Base-by-base conservation (phyloP, 2,329 filamentous ascomycete genomes). In the Alternaria atra region DNA sequence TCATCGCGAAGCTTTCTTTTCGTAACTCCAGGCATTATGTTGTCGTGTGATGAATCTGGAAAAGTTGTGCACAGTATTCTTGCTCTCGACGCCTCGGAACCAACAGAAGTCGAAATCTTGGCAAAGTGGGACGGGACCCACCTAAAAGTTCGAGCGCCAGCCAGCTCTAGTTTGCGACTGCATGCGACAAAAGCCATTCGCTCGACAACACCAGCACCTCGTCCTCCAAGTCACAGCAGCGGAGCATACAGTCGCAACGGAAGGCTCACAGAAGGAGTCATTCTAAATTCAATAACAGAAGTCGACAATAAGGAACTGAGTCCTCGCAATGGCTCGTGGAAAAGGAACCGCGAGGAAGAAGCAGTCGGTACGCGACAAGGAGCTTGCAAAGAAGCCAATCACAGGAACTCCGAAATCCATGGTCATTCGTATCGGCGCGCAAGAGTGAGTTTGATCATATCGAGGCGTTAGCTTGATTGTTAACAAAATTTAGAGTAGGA, bases 391-490 rank as follows among this genome's bases (percentile, higher is more conserved):
- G 79, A 88, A 89, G 79, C 86, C 89, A 25, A 84, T 83, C 60
- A 84, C 86, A 54, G 88, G 89, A 1, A 35, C 46, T 52, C 95
- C 95, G 34, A 97, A 97, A 85, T 96, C 91, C 78, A 97, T 99
- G 94, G 94, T 99, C 60, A 97, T 99, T 80, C 92, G 95, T 70
- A 94, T 97, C 73, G 95, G 95, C 72, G 94, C 94, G 71, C 91
- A 93, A 73, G 92, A 97, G 77, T 59, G 20, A 44, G 56, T 54
- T 5, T 8, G 3, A 1, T 40, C 20, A 5, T 3, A 4, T 27
- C 34, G 15, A 17, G 15, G 23, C 6, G 17, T 40, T 17, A 15
- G 37, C 15, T 17, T 20, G 13, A 4, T 30, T 30, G 37, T 20
- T 59, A 39, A 59, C 52, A 2, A 35, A 12, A 0, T 30, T 3